These are phyloP conservation scores for Diophrys sp. DNA, from an alignment of 73 alveolate genomes.

Conservation along the genomic window DNA sequence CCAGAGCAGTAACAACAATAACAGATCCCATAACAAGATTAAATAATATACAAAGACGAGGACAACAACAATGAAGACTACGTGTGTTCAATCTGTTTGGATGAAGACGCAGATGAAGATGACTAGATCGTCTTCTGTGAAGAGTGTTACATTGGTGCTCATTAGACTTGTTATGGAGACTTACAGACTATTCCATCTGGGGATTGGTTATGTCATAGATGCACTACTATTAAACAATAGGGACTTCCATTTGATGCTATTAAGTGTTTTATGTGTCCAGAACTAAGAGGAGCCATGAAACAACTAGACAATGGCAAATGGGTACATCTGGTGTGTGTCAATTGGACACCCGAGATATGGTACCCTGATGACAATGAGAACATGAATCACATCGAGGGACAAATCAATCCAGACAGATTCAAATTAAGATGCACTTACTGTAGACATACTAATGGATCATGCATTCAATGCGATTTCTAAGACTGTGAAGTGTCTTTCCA, in stretches of 20 bases:
- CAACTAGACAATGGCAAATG: neutral
- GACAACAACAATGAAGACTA: neutral
- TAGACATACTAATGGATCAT: neutral
- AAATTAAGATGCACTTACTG: neutral
- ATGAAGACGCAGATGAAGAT: neutral
- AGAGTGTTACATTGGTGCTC: neutral
- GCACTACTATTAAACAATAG: neutral
- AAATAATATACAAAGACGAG: neutral
- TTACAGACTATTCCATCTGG: neutral
- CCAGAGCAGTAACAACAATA: too few relatives aligned
- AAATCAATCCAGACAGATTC: neutral
- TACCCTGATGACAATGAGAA: neutral
- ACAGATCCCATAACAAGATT: too few relatives aligned
- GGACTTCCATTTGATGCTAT: neutral
- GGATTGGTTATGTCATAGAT: neutral
- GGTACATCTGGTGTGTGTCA: neutral
- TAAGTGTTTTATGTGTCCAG: neutral
- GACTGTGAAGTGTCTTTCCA: neutral
- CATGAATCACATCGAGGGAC: neutral
- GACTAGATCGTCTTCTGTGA: neutral
- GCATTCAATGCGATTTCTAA: neutral
- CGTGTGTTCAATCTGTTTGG: neutral
- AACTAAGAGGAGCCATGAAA: neutral
- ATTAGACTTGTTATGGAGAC: neutral
- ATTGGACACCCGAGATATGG: neutral